Percentiles rank a stretch among this genome's conserved stretches.
phyloP scores from a whole-genome alignment of 345 rosid genomes.

The Sisymbrium altissimum region DNA sequence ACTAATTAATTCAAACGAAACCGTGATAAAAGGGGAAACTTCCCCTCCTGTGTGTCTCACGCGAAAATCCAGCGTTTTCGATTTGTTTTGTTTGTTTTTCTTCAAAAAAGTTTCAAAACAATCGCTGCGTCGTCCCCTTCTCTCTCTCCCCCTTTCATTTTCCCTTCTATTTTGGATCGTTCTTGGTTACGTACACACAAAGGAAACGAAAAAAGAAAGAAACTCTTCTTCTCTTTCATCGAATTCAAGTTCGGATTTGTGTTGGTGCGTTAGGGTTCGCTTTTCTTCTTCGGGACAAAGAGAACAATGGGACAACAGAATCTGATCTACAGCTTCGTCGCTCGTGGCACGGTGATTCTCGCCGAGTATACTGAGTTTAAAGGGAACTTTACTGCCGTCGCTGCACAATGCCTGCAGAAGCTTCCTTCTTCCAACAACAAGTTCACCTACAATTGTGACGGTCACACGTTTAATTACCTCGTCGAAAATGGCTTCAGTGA shows the following conservation, averaged over 20 bases:
- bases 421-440: conserved; percentile 63
- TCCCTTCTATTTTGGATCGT: conserved; percentile 31
- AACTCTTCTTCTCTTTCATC: conserved; percentile 1
- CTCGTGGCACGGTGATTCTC: conserved; percentile 65
- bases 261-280: conserved; percentile 9
- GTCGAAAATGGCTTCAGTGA: conserved; percentile 62
- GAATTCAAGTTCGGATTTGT: no score
- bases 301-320: conserved; percentile 73
- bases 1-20: background rate
- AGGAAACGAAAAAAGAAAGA: background rate
- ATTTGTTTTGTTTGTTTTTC: background rate
- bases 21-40: background rate
- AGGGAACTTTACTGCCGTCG: conserved; percentile 65
- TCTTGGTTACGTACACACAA: conserved; percentile 22
- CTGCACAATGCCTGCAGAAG: conserved; percentile 69
- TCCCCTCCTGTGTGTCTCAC: background rate
- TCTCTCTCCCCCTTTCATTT: conserved; percentile 25
- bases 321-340: conserved; percentile 69
- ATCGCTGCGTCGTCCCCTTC: conserved; percentile 29
- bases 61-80: conserved; percentile 6
- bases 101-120: background rate
- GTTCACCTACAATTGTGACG: conserved; percentile 72
- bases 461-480: conserved; percentile 71
- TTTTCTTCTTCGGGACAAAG: background rate
- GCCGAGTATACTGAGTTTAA: conserved; percentile 62